Percentiles rank a stretch among this genome's conserved stretches.
These are phyloP conservation scores for Mucor sp. DNA, from an alignment of 371 early-diverging fungal genomes.

Conservation along the genomic window DNA sequence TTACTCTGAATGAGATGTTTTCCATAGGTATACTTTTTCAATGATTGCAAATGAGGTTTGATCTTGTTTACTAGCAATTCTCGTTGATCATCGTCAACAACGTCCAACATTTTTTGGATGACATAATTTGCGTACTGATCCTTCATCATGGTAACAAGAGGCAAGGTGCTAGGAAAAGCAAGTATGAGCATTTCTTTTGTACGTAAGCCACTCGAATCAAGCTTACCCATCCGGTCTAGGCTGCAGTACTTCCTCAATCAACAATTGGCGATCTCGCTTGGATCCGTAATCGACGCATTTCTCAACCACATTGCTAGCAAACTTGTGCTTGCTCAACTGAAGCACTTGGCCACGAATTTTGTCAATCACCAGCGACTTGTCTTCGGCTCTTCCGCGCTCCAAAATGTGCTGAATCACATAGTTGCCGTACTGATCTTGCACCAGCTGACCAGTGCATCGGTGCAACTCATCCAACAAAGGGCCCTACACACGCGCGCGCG, in stretches of 20 bases:
- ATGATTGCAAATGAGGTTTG: constrained; percentile 86
- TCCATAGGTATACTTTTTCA: constrained; percentile 96
- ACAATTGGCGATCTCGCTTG: constrained; percentile 67
- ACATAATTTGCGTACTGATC: constrained; percentile 99
- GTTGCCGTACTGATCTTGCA: constrained; percentile 98
- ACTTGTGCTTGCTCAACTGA: constrained; percentile 96
- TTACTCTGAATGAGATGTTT: constrained; percentile 89
- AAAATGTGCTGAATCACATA: constrained; percentile 99
- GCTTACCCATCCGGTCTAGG: constrained; percentile 74
- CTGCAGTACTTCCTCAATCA: constrained; percentile 90
- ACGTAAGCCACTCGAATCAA: neutral
- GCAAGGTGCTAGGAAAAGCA: constrained; percentile 64
- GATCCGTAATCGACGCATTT: constrained; percentile 88
- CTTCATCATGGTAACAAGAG: constrained; percentile 94
- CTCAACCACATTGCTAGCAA: constrained; percentile 99
- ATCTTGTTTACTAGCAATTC: constrained; percentile 86
- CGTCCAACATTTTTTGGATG: constrained; percentile 99
- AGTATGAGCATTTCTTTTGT: too few relatives aligned
- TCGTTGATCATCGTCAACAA: constrained; percentile 87
- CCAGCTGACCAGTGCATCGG: constrained; percentile 85
- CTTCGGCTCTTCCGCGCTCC: constrained; percentile 87
- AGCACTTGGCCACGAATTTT: constrained; percentile 92
- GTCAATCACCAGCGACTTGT: constrained; percentile 84
- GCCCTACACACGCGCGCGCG: constrained; percentile 36
- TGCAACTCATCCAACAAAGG: constrained; percentile 95